Evolutionary conservation across 129 eudicot genomes (phyloP).

Genomic region (Centaurea solstitialis): DNA sequence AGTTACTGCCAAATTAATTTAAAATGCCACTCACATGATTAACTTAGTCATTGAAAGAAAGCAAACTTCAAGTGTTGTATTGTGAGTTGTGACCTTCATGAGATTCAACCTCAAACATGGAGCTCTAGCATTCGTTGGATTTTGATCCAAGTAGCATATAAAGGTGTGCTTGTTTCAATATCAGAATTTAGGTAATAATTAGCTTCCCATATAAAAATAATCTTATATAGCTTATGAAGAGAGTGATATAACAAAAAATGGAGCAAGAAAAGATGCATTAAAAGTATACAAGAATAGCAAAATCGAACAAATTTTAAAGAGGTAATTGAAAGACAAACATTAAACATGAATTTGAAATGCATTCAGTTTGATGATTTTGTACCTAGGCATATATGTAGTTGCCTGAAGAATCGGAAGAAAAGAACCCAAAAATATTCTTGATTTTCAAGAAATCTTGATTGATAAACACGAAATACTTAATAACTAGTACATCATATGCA

Average conservation of each 20-base stretch:
- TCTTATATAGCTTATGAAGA: constrained; percentile 56
- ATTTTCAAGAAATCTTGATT: too few species aligned
- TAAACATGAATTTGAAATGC: too few species aligned
- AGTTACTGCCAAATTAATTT: neutral
- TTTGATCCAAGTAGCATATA: constrained; percentile 32
- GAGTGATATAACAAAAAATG: constrained; percentile 30
- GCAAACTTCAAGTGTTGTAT: neutral
- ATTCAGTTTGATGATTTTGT: too few species aligned
- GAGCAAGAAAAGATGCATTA: too few species aligned
- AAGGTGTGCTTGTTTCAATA: constrained; percentile 67
- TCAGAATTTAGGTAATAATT: constrained; percentile 42
- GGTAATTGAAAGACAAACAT: too few species aligned
- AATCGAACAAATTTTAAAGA: too few species aligned
- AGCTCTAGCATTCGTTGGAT: constrained; percentile 16
- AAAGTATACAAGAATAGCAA: too few species aligned
- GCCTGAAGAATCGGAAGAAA: too few species aligned
- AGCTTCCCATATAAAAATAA: constrained; percentile 38
- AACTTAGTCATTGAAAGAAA: neutral
- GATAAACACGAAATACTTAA: too few species aligned
- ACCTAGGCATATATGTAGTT: too few species aligned
- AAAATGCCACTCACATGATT: neutral
- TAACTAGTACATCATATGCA: too few species aligned
- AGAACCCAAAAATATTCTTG: too few species aligned
- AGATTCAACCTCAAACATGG: constrained; percentile 41
- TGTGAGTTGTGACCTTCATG: neutral